A percentile compares a stretch with the other conserved stretches of the same genome.
phyloP scores from a whole-genome alignment of 2,329 filamentous ascomycete genomes.

The Waltergamsia citrina region DNA sequence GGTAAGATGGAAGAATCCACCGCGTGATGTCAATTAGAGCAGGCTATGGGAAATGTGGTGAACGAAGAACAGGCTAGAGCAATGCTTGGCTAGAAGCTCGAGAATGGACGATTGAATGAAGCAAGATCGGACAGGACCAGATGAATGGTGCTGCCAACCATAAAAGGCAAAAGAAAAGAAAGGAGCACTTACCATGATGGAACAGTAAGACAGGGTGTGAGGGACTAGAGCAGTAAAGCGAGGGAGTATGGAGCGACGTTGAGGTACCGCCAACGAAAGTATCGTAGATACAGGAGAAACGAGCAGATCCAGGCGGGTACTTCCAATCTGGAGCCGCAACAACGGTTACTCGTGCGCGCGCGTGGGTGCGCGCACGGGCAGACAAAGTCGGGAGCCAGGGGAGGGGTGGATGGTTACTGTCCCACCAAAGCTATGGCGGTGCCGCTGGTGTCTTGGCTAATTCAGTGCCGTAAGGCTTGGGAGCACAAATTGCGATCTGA shows the following conservation, averaged over 20 bases:
- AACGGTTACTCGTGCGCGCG: too few species aligned
- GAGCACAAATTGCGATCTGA: too few species aligned
- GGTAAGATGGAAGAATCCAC: too few species aligned
- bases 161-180: constrained; percentile 20
- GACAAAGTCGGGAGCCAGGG: constrained; percentile 17
- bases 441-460: background rate
- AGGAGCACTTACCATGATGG: constrained; percentile 38
- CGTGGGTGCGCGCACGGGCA: constrained; percentile 6
- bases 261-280: constrained; percentile 24
- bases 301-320: constrained; percentile 17
- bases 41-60: too few species aligned
- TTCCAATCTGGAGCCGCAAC: constrained; percentile 2
- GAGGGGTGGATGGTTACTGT: constrained; percentile 22
- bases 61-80: too few species aligned
- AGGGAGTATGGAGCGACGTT: constrained; percentile 18
- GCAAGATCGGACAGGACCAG: constrained; percentile 28
- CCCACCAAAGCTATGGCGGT: constrained; percentile 16
- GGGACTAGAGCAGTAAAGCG: constrained; percentile 21
- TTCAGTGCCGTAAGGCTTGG: background rate
- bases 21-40: too few species aligned
- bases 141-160: constrained; percentile 31
- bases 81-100: too few species aligned
- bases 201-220: constrained; percentile 27
- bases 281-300: constrained; percentile 23
- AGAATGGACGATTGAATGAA: constrained; percentile 10